Percentiles rank a stretch among this genome's conserved stretches.
Conservation (phyloP, 176 grass and related monocot genomes). For the Urochloa ruziziensis region DNA sequence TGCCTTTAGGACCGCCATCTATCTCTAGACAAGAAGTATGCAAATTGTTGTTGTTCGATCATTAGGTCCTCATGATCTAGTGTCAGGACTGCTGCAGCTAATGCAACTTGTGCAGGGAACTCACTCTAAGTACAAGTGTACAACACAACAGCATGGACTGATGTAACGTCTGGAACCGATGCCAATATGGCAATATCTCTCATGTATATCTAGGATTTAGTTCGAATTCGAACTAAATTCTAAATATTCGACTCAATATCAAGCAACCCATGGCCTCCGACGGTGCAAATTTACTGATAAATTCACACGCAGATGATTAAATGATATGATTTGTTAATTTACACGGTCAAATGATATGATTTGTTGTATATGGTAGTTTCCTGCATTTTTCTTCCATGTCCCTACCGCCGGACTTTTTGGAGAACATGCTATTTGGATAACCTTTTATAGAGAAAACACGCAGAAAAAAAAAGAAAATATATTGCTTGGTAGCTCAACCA, state of each 20-base stretch:
- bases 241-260: neutral
- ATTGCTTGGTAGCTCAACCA: constrained; percentile 17
- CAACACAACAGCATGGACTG: neutral
- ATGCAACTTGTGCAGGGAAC: neutral
- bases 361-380: neutral
- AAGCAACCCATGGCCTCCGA: neutral
- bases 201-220: neutral
- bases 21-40: neutral
- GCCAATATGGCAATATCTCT: neutral
- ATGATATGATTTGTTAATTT: too few species aligned
- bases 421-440: neutral
- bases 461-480: neutral
- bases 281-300: neutral
- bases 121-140: neutral
- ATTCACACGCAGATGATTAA: neutral
- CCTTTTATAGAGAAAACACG: neutral
- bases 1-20: neutral
- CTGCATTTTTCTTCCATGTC: neutral
- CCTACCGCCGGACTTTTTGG: neutral
- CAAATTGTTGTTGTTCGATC: neutral
- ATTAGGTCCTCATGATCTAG: neutral
- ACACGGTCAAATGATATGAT: neutral
- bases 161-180: neutral
- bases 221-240: neutral
- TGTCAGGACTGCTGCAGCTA: neutral